A percentile compares a stretch with the other conserved stretches of the same genome.
Conservation (phyloP, 1,284 basidiomycete genomes). For the Cryptococcus maquisensis region DNA sequence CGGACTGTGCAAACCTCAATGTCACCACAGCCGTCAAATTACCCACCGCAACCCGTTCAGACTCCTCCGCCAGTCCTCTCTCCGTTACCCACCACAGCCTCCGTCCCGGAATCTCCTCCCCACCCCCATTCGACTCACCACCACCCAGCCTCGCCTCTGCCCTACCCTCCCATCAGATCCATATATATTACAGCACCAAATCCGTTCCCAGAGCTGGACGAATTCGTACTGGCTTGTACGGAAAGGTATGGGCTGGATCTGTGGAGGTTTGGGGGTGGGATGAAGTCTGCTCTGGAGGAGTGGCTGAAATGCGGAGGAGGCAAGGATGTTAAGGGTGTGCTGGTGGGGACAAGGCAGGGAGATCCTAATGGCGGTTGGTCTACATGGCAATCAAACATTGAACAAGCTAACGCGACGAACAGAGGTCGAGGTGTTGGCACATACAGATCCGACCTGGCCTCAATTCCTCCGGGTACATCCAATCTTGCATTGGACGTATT, state of each 20-base stretch:
- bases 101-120: slow-evolving; percentile 9
- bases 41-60: background rate
- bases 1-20: slow-evolving; percentile 1
- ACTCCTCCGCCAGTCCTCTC: slow-evolving; percentile 38
- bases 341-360: slow-evolving; percentile 79
- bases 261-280: slow-evolving; percentile 69
- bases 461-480: slow-evolving; percentile 87
- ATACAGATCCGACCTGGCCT: slow-evolving; percentile 86
- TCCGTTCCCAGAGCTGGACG: slow-evolving; percentile 78
- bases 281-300: slow-evolving; percentile 71
- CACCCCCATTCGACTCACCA: slow-evolving; percentile 11
- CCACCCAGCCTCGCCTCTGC: slow-evolving; percentile 12
- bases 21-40: background rate
- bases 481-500: slow-evolving; percentile 90
- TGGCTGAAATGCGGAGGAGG: slow-evolving; percentile 59
- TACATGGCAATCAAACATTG: background rate
- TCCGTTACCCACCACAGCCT: slow-evolving; percentile 7
- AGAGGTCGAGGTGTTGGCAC: slow-evolving; percentile 65
- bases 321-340: slow-evolving; percentile 62
- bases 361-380: slow-evolving; percentile 84
- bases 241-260: slow-evolving; percentile 74
- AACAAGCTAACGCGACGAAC: slow-evolving; percentile 11
- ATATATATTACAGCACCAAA: slow-evolving; percentile 88
- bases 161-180: slow-evolving; percentile 60
- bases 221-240: slow-evolving; percentile 68